Evolutionary conservation across 2,329 filamentous ascomycete genomes (phyloP).

Genomic region (Capronia americana): DNA sequence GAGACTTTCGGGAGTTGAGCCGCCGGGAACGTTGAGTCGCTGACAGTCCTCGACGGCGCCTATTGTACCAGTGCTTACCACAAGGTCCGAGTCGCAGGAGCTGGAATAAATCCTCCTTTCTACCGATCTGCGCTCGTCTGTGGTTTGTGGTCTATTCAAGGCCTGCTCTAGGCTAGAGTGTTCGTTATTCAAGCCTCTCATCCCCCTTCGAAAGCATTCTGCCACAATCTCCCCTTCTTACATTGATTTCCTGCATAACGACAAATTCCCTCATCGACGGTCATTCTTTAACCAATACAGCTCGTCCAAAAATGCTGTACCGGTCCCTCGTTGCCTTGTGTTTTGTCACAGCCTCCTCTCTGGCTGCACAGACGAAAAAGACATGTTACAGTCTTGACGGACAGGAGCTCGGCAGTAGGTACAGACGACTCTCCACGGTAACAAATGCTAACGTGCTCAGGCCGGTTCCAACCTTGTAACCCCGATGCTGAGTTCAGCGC

Average conservation of each 20-base stretch:
- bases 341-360: conserved; percentile 3
- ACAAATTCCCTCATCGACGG: not conserved
- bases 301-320: not conserved
- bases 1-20: not conserved
- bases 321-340: not conserved
- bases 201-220: not conserved
- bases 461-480: conserved; percentile 21
- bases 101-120: not conserved
- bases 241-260: not conserved
- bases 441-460: conserved; percentile 8
- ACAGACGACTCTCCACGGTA: not conserved
- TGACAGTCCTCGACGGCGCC: not conserved
- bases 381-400: conserved; percentile 26
- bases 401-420: conserved; percentile 16
- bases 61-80: not conserved
- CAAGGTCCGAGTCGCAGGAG: not conserved
- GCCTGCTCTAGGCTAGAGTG: not conserved
- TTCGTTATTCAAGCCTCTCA: not conserved
- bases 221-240: not conserved
- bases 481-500: conserved; percentile 20
- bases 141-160: not conserved
- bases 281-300: not conserved
- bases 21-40: not conserved
- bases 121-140: not conserved
- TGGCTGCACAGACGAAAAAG: conserved; percentile 14